phyloP scores from a whole-genome alignment of 192 early-diverging fungal species.

The Coemansia sp. region DNA sequence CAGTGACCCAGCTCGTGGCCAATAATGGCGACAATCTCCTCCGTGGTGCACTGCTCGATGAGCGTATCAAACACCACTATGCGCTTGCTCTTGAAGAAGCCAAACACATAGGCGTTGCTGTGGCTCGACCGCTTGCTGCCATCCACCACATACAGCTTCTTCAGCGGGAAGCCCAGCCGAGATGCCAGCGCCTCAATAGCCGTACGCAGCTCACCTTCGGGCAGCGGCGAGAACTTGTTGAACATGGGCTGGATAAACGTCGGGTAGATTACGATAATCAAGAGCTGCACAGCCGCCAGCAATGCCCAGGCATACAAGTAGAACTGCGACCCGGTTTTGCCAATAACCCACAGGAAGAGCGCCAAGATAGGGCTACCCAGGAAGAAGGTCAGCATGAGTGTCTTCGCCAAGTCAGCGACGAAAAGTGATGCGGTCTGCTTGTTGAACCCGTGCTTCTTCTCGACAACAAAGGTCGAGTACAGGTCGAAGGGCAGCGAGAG shows the following conservation, averaged over 20 bases:
- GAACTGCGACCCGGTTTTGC: conserved; percentile 78
- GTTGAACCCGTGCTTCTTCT: conserved; percentile 94
- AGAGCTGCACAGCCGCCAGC: conserved; percentile 72
- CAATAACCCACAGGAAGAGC: conserved; percentile 79
- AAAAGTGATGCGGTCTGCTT: conserved; percentile 84
- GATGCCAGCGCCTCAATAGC: conserved; percentile 82
- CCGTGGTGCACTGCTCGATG: conserved; percentile 74
- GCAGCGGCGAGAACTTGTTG: conserved; percentile 90
- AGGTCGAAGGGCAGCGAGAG: conserved; percentile 77
- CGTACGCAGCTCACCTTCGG: conserved; percentile 74
- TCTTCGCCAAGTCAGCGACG: conserved; percentile 78
- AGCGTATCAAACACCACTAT: conserved; percentile 96
- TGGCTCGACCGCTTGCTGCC: conserved; percentile 89
- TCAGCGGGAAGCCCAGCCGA: conserved; percentile 85
- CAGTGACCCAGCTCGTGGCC: conserved; percentile 98
- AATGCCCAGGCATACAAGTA: conserved; percentile 92
- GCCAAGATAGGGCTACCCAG: conserved; percentile 81
- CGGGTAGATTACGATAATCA: conserved; percentile 82
- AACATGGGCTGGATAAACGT: conserved; percentile 98
- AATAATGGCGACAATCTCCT: conserved; percentile 93
- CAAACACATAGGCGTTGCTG: conserved; percentile 96
- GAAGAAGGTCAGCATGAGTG: conserved; percentile 61
- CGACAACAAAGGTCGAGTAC: conserved; percentile 94
- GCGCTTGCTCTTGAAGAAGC: conserved; percentile 95
- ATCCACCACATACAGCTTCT: conserved; percentile 95